These are phyloP conservation scores for Leptomonas pyrrhocoris DNA, from an alignment of 208 protist genomes.

Conservation along the genomic window DNA sequence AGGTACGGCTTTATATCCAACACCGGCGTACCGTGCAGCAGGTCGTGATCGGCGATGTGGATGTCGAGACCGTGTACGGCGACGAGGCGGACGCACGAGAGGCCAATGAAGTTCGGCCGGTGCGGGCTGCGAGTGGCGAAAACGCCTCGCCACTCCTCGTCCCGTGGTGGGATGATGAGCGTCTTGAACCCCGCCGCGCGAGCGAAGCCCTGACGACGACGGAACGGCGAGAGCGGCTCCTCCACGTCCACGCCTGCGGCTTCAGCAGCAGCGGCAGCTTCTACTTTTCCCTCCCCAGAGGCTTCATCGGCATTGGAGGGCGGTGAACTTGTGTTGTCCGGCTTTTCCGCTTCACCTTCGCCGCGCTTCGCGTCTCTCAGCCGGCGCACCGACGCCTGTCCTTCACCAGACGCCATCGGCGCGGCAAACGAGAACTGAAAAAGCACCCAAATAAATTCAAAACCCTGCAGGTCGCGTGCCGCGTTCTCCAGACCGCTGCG, in stretches of 20 bases:
- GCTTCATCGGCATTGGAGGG: too few species aligned
- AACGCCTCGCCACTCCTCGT: conserved; percentile 81
- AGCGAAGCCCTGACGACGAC: conserved; percentile 62
- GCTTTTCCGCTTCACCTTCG: neutral
- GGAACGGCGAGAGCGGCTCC: conserved; percentile 30
- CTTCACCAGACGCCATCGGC: conserved; percentile 62
- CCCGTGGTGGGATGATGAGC: conserved; percentile 86
- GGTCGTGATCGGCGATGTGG: conserved; percentile 92
- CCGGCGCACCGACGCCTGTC: conserved; percentile 40
- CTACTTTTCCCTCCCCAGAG: neutral
- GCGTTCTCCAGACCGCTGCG: conserved; percentile 84
- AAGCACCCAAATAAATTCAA: conserved; percentile 92
- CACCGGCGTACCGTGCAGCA: conserved; percentile 96
- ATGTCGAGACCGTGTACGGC: conserved; percentile 79
- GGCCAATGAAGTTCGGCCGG: conserved; percentile 91
- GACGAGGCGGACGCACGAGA: conserved; percentile 86
- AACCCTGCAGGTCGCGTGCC: conserved; percentile 76
- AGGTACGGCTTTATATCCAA: conserved; percentile 97
- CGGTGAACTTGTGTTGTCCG: neutral
- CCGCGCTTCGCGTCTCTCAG: conserved; percentile 22
- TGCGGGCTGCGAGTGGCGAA: conserved; percentile 93
- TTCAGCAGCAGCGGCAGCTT: neutral
- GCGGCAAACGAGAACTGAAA: conserved; percentile 90
- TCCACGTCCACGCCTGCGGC: neutral
- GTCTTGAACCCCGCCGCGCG: conserved; percentile 75